Conservation (phyloP, 176 grass and related monocot genomes). For the Cenchrus fungigraminus region DNA sequence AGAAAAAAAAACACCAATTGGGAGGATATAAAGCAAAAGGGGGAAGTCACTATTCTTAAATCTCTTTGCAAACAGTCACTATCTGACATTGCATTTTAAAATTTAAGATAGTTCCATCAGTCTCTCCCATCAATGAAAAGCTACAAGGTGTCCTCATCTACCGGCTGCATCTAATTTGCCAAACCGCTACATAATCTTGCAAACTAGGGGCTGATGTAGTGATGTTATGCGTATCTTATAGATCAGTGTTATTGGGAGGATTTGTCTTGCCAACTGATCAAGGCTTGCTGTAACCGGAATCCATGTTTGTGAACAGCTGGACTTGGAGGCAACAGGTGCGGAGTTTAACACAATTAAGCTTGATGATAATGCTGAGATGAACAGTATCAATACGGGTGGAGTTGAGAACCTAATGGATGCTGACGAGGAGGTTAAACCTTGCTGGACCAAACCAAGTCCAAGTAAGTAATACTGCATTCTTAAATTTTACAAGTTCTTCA, state of each 20-base stretch:
- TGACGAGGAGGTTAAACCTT: constrained; percentile 63
- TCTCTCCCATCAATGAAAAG: not conserved
- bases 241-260: not conserved
- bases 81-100: not conserved
- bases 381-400: constrained; percentile 10
- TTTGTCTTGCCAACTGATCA: not conserved
- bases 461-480: constrained; percentile 50
- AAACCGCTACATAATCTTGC: not conserved
- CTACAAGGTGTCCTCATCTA: not conserved
- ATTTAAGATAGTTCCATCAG: not conserved
- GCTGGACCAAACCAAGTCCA: constrained; percentile 73
- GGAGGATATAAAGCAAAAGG: not conserved
- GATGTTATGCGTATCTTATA: not conserved
- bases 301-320: constrained; percentile 50
- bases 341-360: constrained; percentile 49
- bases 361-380: constrained; percentile 50
- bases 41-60: not conserved
- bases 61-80: constrained; percentile 21
- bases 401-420: constrained; percentile 42
- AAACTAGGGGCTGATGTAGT: not conserved
- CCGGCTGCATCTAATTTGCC: not conserved
- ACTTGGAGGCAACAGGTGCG: constrained; percentile 32
- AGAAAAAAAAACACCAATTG: constrained; percentile 19
- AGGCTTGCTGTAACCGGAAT: constrained; percentile 14
- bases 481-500: not conserved